Percentiles rank a stretch among this genome's conserved stretches.
Conservation (phyloP, 805 yeast species). For the Starmerella khaoyaiensis region DNA sequence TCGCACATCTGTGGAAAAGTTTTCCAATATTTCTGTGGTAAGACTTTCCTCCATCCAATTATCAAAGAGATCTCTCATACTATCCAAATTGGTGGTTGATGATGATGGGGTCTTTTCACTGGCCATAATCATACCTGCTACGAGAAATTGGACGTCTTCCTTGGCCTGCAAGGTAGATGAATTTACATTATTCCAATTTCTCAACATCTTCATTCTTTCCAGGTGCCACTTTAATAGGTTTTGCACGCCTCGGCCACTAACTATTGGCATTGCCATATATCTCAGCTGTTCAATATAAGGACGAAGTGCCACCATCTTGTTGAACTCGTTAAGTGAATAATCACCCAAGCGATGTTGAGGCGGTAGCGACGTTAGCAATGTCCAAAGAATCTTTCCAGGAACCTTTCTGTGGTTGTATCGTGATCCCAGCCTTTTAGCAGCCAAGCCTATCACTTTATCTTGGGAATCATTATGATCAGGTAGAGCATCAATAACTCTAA, state of each 20-base stretch:
- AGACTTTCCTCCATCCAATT: constrained; percentile 1
- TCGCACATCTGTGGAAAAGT: background rate
- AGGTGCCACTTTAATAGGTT: constrained; percentile 16
- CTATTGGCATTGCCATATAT: constrained; percentile 23
- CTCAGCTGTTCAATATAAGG: constrained; percentile 27
- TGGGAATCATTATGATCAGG: background rate
- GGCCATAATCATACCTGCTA: constrained; percentile 23
- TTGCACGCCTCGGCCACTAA: constrained; percentile 15
- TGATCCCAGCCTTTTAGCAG: constrained; percentile 4
- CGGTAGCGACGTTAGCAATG: constrained; percentile 18
- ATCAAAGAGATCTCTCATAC: constrained; percentile 15
- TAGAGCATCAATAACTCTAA: background rate
- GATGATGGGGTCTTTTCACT: constrained; percentile 17
- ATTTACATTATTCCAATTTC: constrained; percentile 2
- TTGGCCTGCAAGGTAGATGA: constrained; percentile 13
- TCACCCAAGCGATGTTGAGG: background rate
- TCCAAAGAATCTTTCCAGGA: constrained; percentile 24
- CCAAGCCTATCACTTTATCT: constrained; percentile 5
- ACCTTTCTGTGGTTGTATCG: background rate
- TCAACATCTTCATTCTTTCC: constrained; percentile 1
- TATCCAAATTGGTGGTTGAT: background rate
- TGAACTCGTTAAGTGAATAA: constrained; percentile 3
- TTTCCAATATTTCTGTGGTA: background rate
- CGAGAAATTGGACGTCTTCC: constrained; percentile 23
- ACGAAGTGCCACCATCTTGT: constrained; percentile 16